Conservation (phyloP, 2,329 filamentous ascomycete species). For the Penicillium brasilianum region DNA sequence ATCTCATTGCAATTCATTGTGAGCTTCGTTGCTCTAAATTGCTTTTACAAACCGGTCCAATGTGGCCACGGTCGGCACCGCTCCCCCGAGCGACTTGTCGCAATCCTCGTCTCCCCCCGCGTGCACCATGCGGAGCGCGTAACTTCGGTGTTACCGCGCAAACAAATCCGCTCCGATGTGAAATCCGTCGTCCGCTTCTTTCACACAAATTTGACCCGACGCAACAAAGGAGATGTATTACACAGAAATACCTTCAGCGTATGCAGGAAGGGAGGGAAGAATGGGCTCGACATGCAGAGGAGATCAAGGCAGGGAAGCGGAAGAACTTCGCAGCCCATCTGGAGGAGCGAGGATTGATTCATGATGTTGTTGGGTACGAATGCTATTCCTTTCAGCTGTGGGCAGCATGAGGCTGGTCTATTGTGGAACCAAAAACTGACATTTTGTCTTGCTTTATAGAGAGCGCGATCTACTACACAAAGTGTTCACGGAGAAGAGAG, state of each 20-base stretch:
- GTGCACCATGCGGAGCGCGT: conserved; percentile 28
- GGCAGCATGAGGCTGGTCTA: background rate
- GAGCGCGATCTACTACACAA: conserved; percentile 50
- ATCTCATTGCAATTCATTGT: conserved; percentile 13
- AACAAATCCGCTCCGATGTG: conserved; percentile 22
- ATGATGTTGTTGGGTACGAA: conserved; percentile 54
- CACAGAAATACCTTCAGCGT: conserved; percentile 42
- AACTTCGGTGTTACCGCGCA: conserved; percentile 33
- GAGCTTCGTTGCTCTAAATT: conserved; percentile 7
- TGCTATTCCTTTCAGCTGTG: background rate
- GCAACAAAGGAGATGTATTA: conserved; percentile 45
- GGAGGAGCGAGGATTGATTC: conserved; percentile 53
- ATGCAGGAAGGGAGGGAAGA: conserved; percentile 47
- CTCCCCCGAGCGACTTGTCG: conserved; percentile 33
- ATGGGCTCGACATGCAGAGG: conserved; percentile 47
- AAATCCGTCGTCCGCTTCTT: conserved; percentile 23
- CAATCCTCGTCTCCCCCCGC: conserved; percentile 17
- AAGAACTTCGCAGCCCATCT: conserved; percentile 51
- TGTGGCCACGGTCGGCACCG: conserved; percentile 33
- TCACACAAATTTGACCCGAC: background rate
- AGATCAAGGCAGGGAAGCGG: conserved; percentile 51
- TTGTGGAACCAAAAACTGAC: background rate
- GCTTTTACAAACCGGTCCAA: conserved; percentile 23
- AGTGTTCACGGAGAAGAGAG: conserved; percentile 52
- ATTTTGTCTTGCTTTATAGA: conserved; percentile 31